Evolutionary conservation across 345 rosid species (phyloP).

Genomic region (Sisymbrium altissimum): DNA sequence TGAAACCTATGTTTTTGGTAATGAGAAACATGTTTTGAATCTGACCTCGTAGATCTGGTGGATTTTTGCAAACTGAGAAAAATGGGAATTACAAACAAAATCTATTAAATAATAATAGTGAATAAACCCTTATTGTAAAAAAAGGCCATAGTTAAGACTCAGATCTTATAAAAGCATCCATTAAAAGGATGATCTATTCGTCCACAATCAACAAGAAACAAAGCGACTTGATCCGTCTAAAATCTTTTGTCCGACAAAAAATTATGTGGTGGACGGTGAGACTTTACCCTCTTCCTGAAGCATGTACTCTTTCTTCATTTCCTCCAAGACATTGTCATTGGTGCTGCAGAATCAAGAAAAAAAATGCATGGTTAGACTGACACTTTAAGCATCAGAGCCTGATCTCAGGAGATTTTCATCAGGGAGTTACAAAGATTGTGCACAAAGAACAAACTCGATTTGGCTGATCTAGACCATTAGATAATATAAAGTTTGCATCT

Average conservation of each 20-base stretch:
- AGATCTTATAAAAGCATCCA: background rate
- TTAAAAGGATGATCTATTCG: background rate
- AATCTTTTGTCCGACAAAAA: background rate
- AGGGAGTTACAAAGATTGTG: background rate
- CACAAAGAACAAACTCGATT: background rate
- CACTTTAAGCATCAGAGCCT: background rate
- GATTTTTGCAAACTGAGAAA: background rate
- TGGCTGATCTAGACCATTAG: background rate
- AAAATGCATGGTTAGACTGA: background rate
- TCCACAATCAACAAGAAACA: background rate
- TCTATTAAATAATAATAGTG: background rate
- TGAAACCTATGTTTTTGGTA: background rate
- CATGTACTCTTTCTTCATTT: conserved; percentile 82
- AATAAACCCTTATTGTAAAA: background rate
- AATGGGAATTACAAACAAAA: background rate
- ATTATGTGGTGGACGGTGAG: conserved; percentile 21
- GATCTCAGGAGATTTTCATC: background rate
- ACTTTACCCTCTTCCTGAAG: conserved; percentile 58
- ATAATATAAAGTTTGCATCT: background rate
- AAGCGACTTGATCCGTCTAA: background rate
- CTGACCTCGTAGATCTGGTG: background rate
- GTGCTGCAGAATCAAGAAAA: conserved; percentile 54
- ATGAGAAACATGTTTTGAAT: background rate
- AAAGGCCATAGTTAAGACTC: background rate
- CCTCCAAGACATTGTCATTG: conserved; percentile 76